A percentile compares a stretch with the other conserved stretches of the same genome.
Conservation (phyloP, 2,329 filamentous ascomycete species). For the Colletotrichum ledebouriae region DNA sequence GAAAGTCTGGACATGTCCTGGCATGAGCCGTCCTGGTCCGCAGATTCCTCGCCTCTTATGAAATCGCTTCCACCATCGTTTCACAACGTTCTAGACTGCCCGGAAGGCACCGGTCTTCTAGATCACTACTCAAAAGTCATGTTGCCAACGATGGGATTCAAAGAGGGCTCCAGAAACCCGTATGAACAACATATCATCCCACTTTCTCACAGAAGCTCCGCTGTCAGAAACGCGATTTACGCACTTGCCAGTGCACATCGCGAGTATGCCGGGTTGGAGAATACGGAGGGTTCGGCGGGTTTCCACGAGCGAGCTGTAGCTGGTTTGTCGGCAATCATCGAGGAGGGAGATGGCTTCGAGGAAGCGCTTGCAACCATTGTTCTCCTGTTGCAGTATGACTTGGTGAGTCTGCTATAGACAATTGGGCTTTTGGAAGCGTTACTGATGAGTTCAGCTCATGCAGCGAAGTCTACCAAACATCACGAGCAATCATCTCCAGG, state of each 20-base stretch:
- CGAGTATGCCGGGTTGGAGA: conserved; percentile 28
- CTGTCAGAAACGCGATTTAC: conserved; percentile 39
- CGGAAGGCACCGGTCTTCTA: conserved; percentile 33
- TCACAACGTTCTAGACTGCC: conserved; percentile 17
- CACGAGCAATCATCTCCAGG: conserved; percentile 32
- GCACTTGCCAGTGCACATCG: conserved; percentile 40
- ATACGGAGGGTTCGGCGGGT: conserved; percentile 32
- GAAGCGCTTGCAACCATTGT: conserved; percentile 38
- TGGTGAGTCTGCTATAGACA: conserved; percentile 10
- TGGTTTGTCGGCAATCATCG: conserved; percentile 27
- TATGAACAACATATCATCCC: conserved; percentile 33
- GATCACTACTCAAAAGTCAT: conserved; percentile 36
- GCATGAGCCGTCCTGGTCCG: conserved; percentile 25
- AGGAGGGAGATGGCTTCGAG: conserved; percentile 39
- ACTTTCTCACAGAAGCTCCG: conserved; percentile 33
- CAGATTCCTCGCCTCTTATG: conserved; percentile 23
- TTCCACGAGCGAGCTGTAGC: conserved; percentile 37
- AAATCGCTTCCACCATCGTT: conserved; percentile 18
- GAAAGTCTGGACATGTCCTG: conserved; percentile 28
- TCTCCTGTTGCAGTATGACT: conserved; percentile 38
- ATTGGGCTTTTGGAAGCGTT: not conserved
- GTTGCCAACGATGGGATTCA: conserved; percentile 32
- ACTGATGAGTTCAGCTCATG: conserved; percentile 30
- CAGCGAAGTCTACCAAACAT: conserved; percentile 31
- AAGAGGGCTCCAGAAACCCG: conserved; percentile 22